phyloP scores from a whole-genome alignment of 805 yeast genomes.

The Scheffersomyces lignosus region DNA sequence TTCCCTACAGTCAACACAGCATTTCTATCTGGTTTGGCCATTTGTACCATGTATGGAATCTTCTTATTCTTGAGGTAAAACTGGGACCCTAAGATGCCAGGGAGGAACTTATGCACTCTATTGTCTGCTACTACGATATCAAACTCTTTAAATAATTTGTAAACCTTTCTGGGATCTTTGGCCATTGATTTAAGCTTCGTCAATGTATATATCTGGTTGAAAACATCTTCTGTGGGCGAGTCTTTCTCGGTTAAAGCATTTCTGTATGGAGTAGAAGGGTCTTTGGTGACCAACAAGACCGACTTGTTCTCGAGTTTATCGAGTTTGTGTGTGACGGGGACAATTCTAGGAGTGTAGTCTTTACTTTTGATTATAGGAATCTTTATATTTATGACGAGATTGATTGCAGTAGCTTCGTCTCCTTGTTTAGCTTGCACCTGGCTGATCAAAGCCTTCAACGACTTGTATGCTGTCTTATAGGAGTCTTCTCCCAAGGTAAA shows the following conservation, averaged over 20 bases:
- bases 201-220: conserved; percentile 60
- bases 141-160: conserved; percentile 55
- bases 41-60: conserved; percentile 66
- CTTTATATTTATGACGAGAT: conserved; percentile 49
- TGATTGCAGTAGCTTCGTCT: conserved; percentile 30
- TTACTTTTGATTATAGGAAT: conserved; percentile 43
- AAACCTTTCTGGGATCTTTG: conserved; percentile 43
- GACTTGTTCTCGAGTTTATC: conserved; percentile 49
- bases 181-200: conserved; percentile 53
- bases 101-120: conserved; percentile 61
- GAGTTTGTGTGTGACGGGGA: conserved; percentile 56
- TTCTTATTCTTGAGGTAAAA: conserved; percentile 66
- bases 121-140: conserved; percentile 72
- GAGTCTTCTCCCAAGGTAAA: conserved; percentile 18
- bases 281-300: conserved; percentile 68
- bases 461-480: conserved; percentile 9
- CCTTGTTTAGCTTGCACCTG: conserved; percentile 14
- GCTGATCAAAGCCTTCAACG: conserved; percentile 12
- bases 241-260: conserved; percentile 47
- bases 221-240: conserved; percentile 58
- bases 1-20: conserved; percentile 32
- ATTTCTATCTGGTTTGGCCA: conserved; percentile 44
- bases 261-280: conserved; percentile 62
- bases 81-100: conserved; percentile 54
- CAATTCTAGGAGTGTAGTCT: conserved; percentile 57